Evolutionary conservation across 495 filamentous ascomycete genomes (phyloP), one percentile per base, ranked within the genome.

Genomic region (Trichocladium uniseriatum): DNA sequence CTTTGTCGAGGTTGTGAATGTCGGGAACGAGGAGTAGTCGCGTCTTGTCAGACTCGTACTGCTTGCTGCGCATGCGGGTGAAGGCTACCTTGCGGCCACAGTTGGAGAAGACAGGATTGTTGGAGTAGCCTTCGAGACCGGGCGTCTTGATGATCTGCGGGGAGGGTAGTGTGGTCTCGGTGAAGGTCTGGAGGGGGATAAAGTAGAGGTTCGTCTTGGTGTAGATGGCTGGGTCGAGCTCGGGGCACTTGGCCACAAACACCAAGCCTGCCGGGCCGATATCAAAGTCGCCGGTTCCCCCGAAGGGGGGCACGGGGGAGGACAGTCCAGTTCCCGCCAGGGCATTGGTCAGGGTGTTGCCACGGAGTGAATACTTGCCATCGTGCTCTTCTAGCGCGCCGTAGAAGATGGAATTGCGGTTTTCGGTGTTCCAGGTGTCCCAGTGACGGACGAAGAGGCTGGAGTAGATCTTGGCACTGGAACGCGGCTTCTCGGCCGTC

Each of bases 41-140:
- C 40, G 89, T 85, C 65, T 87, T 86, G 69, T 96, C 91, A 9
- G 83, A 83, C 67, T 97, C 91, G 60, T 97, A 95, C 19, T 88
- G 87, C 55, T 84, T 79, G 51, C 80, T 70, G 20, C 76, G 72
- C 86, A 90, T 90, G 28, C 82, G 76, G 36, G 89, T 78, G 52
- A 95, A 89, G n/a, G 82, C 90, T 8, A 89, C 76, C 39, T 75
- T 75, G 42, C 72, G 76, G 1, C 86, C 88, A 56, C 83, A 77
- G 15, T 84, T 80, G 2, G 86, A 87, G 52, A 95, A 84, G 5
- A 81, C 77, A 1, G 91, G 91, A 6, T 73, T 79, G 0, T 81
- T 76, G 58, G 82, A 79, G 46, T 92, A 91, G 0, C 91, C 91
- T 48, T 83, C 73, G 14, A 79, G 55, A 2, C 59, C 61, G 5